Percentiles rank a stretch among this genome's conserved stretches.
These are phyloP conservation scores for Blastomyces gilchristii DNA, from an alignment of 2,329 filamentous ascomycete species.

Conservation along the genomic window DNA sequence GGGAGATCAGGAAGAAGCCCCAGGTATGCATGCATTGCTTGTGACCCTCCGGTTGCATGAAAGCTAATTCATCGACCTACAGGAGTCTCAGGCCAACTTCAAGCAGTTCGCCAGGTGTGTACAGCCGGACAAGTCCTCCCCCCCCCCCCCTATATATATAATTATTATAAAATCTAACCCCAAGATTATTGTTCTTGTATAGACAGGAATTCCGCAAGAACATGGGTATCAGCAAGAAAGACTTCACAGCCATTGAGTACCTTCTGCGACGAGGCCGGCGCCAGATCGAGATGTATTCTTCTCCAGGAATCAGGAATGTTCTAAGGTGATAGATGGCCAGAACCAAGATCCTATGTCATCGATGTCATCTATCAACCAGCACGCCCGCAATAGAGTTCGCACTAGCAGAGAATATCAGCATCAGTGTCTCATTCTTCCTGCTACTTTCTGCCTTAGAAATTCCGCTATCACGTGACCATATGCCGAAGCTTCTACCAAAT, in stretches of 20 bases:
- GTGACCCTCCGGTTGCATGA: neutral
- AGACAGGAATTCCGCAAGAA: slow-evolving; percentile 71
- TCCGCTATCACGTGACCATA: neutral
- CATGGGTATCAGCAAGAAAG: slow-evolving; percentile 61
- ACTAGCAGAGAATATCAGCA: neutral
- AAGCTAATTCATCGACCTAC: slow-evolving; percentile 5
- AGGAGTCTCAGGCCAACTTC: slow-evolving; percentile 36
- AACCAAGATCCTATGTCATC: neutral
- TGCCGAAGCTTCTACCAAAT: neutral
- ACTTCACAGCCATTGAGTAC: slow-evolving; percentile 79
- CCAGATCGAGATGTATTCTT: slow-evolving; percentile 73
- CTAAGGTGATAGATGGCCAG: slow-evolving; percentile 18
- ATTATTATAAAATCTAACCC: neutral
- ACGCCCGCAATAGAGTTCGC: neutral
- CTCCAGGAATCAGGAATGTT: slow-evolving; percentile 70
- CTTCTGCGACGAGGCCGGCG: slow-evolving; percentile 68
- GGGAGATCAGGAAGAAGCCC: slow-evolving; percentile 73
- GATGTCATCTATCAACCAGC: neutral
- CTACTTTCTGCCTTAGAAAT: neutral
- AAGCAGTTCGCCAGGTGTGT: slow-evolving; percentile 34
- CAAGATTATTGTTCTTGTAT: neutral
- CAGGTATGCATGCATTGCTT: slow-evolving; percentile 37
- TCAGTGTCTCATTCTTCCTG: neutral
- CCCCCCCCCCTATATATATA: neutral
- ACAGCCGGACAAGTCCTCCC: neutral